phyloP scores from a whole-genome alignment of 306 rosid genomes.

The Canavalia ensiformis region DNA sequence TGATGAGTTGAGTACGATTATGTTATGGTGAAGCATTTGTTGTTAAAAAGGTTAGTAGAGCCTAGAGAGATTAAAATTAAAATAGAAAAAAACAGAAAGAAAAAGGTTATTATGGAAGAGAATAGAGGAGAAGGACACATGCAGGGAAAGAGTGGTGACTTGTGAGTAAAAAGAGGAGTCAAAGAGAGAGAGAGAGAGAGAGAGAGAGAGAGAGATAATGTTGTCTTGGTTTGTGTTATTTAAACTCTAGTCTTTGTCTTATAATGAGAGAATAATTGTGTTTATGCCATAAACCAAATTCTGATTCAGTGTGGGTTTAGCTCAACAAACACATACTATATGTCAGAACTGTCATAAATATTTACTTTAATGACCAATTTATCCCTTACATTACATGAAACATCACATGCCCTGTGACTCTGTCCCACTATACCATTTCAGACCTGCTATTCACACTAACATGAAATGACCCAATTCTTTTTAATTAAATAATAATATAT shows the following conservation, averaged over 20 bases:
- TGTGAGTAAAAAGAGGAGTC: slow-evolving; percentile 76
- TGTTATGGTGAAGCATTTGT: slow-evolving; percentile 36
- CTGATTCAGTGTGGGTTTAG: slow-evolving; percentile 40
- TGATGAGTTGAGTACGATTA: slow-evolving; percentile 48
- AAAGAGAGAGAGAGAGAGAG: slow-evolving; percentile 44
- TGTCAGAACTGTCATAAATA: slow-evolving; percentile 44
- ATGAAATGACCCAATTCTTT: too few species aligned
- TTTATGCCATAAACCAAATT: slow-evolving; percentile 35
- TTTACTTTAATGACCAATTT: slow-evolving; percentile 43
- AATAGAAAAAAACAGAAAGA: slow-evolving; percentile 18
- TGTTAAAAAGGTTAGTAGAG: slow-evolving; percentile 30
- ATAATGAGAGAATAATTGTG: slow-evolving; percentile 61
- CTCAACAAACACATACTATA: not conserved
- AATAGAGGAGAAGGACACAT: slow-evolving; percentile 5
- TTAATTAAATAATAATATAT: too few species aligned
- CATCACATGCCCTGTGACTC: too few species aligned
- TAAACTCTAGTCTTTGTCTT: slow-evolving; percentile 21
- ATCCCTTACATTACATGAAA: slow-evolving; percentile 24
- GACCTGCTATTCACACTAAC: too few species aligned
- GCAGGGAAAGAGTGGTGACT: slow-evolving; percentile 27
- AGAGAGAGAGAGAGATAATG: slow-evolving; percentile 43
- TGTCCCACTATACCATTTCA: not conserved
- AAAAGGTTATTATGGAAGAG: not conserved
- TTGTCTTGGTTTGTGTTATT: slow-evolving; percentile 25
- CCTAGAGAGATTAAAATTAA: slow-evolving; percentile 35